These are phyloP conservation scores for Eucalyptus pumila DNA, from an alignment of 345 rosid genomes.

Conservation along the genomic window DNA sequence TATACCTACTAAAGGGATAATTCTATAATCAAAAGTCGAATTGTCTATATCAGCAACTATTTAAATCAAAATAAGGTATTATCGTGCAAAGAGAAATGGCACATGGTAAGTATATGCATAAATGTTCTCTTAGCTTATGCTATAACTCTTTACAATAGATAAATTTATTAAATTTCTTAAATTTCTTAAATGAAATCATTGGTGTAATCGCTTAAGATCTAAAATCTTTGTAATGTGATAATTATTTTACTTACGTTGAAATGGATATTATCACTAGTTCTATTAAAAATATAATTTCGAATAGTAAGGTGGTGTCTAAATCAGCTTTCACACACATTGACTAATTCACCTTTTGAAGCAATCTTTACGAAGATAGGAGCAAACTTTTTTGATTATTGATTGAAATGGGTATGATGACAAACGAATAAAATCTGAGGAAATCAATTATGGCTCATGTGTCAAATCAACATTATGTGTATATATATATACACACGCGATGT, in stretches of 20 bases:
- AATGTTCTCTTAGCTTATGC: no score
- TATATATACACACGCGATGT: background rate
- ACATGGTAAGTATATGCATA: background rate
- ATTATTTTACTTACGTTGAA: no score
- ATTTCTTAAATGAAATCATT: no score
- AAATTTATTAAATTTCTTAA: no score
- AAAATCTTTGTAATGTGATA: background rate
- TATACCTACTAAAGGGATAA: background rate
- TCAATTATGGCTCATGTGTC: rapidly evolving
- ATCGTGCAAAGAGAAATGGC: rapidly evolving
- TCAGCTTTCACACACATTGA: rapidly evolving
- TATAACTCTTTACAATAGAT: background rate
- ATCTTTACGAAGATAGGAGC: rapidly evolving
- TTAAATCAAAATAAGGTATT: no score
- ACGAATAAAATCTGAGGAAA: background rate
- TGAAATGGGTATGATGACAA: background rate
- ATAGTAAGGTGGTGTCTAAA: no score
- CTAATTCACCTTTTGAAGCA: background rate
- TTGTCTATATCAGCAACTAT: rapidly evolving
- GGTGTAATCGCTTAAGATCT: no score
- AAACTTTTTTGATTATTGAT: background rate
- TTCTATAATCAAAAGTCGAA: background rate
- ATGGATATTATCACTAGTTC: background rate
- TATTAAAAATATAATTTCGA: no score
- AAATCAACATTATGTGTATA: no score